A percentile compares a stretch with the other conserved stretches of the same genome.
Evolutionary conservation across 106 monocot genomes (phyloP).

Genomic region (Dendrobium huoshanense): DNA sequence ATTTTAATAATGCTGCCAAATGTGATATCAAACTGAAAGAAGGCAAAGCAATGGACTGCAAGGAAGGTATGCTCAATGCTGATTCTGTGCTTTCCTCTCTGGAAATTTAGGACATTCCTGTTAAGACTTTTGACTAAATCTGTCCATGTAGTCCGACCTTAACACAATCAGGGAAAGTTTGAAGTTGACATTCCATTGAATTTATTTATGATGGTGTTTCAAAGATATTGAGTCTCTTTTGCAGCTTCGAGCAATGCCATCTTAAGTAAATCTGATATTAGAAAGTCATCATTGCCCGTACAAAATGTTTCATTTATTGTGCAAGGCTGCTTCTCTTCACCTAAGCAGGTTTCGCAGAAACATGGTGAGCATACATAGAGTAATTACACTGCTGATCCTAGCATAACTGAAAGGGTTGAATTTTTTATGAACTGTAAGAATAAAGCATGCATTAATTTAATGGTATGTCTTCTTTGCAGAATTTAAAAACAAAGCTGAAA

Average conservation of each 20-base stretch:
- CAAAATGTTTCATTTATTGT: constrained; percentile 12
- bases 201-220: neutral
- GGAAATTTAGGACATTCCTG: neutral
- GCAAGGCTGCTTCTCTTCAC: neutral
- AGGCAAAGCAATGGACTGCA: neutral
- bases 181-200: neutral
- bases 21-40: constrained; percentile 5
- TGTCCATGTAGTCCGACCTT: neutral
- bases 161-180: neutral
- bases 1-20: neutral
- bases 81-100: neutral
- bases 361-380: constrained; percentile 9
- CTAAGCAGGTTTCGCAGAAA: constrained; percentile 2
- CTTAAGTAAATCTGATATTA: neutral
- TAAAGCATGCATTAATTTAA: neutral
- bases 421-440: neutral
- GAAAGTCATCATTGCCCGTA: neutral
- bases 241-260: constrained; percentile 9
- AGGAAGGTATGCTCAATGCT: constrained; percentile 5
- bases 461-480: neutral
- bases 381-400: constrained; percentile 1
- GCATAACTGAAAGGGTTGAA: neutral
- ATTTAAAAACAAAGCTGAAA: neutral
- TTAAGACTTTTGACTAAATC: neutral
- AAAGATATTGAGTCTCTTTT: neutral